A percentile compares a stretch with the other conserved stretches of the same genome.
These are phyloP conservation scores for Candida suzukii DNA, from an alignment of 805 yeast species.

Conservation along the genomic window DNA sequence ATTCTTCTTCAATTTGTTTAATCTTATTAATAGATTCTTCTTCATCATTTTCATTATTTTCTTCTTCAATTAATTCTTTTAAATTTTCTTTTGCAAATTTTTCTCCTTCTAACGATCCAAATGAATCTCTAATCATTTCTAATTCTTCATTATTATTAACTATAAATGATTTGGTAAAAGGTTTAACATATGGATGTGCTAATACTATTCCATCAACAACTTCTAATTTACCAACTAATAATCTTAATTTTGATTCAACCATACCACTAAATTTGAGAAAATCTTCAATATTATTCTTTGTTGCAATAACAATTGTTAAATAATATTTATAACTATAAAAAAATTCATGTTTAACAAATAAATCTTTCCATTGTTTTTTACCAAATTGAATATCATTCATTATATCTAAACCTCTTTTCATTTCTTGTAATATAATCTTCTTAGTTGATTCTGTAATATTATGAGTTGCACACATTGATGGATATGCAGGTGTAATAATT, in stretches of 20 bases:
- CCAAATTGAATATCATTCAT: constrained; percentile 63
- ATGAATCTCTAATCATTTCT: constrained; percentile 25
- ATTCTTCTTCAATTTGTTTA: constrained; percentile 17
- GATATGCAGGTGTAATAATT: constrained; percentile 95
- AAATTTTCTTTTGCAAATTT: constrained; percentile 27
- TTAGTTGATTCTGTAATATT: constrained; percentile 88
- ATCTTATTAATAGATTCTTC: constrained; percentile 5
- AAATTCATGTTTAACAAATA: constrained; percentile 75
- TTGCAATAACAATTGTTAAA: constrained; percentile 71
- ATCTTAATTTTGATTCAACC: constrained; percentile 81
- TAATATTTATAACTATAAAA: constrained; percentile 83
- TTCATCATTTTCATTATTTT: constrained; percentile 23
- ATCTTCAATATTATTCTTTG: constrained; percentile 68
- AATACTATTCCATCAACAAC: constrained; percentile 62
- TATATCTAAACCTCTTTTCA: constrained; percentile 66
- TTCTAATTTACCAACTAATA: constrained; percentile 80
- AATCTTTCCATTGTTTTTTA: constrained; percentile 62
- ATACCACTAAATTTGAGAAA: constrained; percentile 89
- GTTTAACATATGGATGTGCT: constrained; percentile 88
- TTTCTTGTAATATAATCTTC: constrained; percentile 70
- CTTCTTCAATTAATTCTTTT: constrained; percentile 23
- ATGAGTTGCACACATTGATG: constrained; percentile 99
- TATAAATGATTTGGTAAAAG: constrained; percentile 48
- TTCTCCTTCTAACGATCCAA: constrained; percentile 56
- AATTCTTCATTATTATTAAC: constrained; percentile 35